Conservation (phyloP, 2,329 filamentous ascomycete species). For the Exutisphaerella laricina region DNA sequence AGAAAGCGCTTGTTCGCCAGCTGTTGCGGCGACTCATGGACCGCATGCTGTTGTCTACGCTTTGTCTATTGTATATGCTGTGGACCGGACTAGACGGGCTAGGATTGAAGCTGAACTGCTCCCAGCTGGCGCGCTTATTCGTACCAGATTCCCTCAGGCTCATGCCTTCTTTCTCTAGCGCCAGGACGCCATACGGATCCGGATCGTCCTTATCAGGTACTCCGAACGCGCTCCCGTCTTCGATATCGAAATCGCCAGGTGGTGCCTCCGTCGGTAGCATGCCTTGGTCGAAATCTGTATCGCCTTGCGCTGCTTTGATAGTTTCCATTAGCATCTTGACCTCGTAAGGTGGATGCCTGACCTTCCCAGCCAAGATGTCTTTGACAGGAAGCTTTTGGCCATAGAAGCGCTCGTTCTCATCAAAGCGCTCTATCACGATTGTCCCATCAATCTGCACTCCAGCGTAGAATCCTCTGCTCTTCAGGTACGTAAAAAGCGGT, state of each 20-base stretch:
- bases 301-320: constrained; percentile 80
- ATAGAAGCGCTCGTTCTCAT: constrained; percentile 85
- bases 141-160: constrained; percentile 88
- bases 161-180: constrained; percentile 82
- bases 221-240: constrained; percentile 59
- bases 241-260: constrained; percentile 66
- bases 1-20: constrained; percentile 42
- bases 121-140: constrained; percentile 65
- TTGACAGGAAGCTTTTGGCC: constrained; percentile 57
- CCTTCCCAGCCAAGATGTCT: constrained; percentile 59
- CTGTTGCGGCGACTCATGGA: constrained; percentile 56
- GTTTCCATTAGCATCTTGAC: constrained; percentile 67
- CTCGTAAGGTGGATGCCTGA: constrained; percentile 51
- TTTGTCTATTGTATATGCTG: constrained; percentile 57
- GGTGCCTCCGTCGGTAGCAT: constrained; percentile 65
- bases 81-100: constrained; percentile 67
- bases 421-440: constrained; percentile 75
- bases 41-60: constrained; percentile 41
- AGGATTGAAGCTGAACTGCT: constrained; percentile 76
- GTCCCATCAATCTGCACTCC: constrained; percentile 84
- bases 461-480: constrained; percentile 81
- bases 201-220: constrained; percentile 75
- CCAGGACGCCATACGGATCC: constrained; percentile 85
- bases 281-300: constrained; percentile 64
- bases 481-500: constrained; percentile 80